Evolutionary conservation across 2,329 filamentous ascomycete genomes (phyloP), one percentile per base, ranked within the genome.

Genomic region (Cladosporium sp.): DNA sequence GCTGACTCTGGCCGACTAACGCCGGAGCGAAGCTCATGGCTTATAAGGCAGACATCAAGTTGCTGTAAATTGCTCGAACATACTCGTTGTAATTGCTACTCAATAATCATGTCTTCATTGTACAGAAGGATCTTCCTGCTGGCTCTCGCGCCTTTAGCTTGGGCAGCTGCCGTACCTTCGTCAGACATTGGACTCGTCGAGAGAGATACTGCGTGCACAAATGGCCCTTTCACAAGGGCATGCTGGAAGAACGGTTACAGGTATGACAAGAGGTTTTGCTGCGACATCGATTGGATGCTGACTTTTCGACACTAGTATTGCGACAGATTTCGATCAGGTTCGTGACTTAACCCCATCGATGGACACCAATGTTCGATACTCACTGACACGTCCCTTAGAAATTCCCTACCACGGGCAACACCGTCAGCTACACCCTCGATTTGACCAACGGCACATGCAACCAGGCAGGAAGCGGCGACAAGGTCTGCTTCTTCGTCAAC

Each of bases 401-500:
- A 65, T 69, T 72, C 12, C 78, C 78, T 2, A 74, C 72, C 8
- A 76, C 76, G 44, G 78, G 78, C 5, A 72, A 67, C 18, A 74
- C 69, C 5, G 71, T 73, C 37, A 65, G 67, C 63, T 80, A 81
- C 67, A 72, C 67, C 44, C 68, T 73, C 66, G 77, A 68, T 57
- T 73, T 69, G 68, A 71, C 62, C 62, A 77, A 70, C 68, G 74
- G 74, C 6, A 81, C 79, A 4, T 71, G 69, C 58, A 89, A 89
- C 49, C 72, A 76, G 0, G 78, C 80, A 70, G 79, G 79, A 64
- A 33, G 74, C 73, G 69, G 69, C 35, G 66, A 66, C 2, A 70
- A 69, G 44, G 64, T 70, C 44, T 74, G 72, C 33, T 68, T 80
- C 66, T 80, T 91, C 28, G 80, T 90, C 72, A 89, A 90, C 71